Base-by-base conservation (phyloP, 176 grass and related monocot species). In the Lolium rigidum region DNA sequence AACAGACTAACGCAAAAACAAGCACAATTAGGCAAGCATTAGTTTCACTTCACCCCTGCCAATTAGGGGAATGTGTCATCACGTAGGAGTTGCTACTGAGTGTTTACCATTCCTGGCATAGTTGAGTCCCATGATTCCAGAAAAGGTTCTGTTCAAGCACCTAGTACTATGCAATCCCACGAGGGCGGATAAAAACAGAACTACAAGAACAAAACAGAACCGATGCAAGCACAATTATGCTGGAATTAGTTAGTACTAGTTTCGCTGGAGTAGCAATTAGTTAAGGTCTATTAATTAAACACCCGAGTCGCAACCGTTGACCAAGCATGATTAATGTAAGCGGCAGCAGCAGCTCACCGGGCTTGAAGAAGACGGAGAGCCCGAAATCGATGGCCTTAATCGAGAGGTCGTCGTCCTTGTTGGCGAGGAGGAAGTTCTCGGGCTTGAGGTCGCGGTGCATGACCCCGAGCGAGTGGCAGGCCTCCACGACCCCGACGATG, bases 381-480 rank as follows among this genome's bases (percentile, higher is more conserved):
- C 97, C 97, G 35, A 99, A 99, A 87, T 99, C 97, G 59, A 99
- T 99, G 20, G 94, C 94, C 74, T 99, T 99, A 67, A 99, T 94
- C 18, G 97, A 96, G 15, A 89, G 80, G 80, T 96, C 97, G 14
- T 99, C 89, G 37, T 96, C 92, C 89, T 79, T 99, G 80, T 99
- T 96, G 6, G 80, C 89, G 71, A 99, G 89, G 55, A 99, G 84
- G 84, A 99, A 99, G 80, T 99, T 99, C 72, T 99, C 97, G 0
- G 97, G 97, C 88, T 96, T 99, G 89, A 96, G 97, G 82, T 99
- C 97, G 76, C 97, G 64, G 71, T 99, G 97, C 92, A 99, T 99
- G 79, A 99, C 94, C 25, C 97, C 97, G 10, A 99, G 92, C n/a
- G 97, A 99, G 88, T 99, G 97, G 92, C 97, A 99, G 0, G 94